Percentiles rank a stretch among this genome's conserved stretches.
phyloP scores from a whole-genome alignment of 2,329 filamentous ascomycete genomes.

The Aspergillus tamarii region DNA sequence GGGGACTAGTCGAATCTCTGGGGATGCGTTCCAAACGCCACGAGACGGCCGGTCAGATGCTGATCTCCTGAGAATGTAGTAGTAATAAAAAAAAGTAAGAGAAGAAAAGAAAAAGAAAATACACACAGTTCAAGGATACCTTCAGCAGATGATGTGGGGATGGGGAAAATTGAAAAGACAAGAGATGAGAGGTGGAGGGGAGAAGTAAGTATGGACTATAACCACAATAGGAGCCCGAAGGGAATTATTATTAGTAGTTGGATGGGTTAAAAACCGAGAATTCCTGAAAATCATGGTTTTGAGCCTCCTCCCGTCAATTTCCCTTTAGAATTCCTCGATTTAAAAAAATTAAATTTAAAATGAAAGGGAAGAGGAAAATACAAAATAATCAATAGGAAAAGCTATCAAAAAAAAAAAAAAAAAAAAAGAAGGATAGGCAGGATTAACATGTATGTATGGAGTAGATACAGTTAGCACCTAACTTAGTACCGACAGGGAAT shows the following conservation, averaged over 20 bases:
- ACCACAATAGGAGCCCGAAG: constrained; percentile 11
- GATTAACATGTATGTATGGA: neutral
- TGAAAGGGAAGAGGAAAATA: neutral
- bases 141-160: constrained; percentile 3
- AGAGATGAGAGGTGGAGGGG: neutral
- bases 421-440: neutral
- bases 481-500: constrained; percentile 3
- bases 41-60: constrained; percentile 22
- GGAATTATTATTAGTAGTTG: constrained; percentile 13
- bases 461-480: neutral
- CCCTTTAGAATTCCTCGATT: neutral
- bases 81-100: constrained; percentile 9
- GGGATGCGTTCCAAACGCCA: constrained; percentile 17
- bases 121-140: neutral
- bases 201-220: neutral
- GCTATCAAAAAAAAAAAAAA: neutral
- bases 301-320: constrained; percentile 24
- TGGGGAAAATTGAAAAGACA: constrained; percentile 4
- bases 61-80: constrained; percentile 16
- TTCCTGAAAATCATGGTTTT: constrained; percentile 24
- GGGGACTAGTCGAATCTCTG: constrained; percentile 14
- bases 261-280: neutral
- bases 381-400: neutral
- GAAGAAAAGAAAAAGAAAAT: constrained; percentile 7
- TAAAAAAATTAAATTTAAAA: constrained; percentile 2